Evolutionary conservation across 495 filamentous ascomycete genomes (phyloP), one percentile per base, ranked within the genome.

Genomic region (Penicillium mononematosum): DNA sequence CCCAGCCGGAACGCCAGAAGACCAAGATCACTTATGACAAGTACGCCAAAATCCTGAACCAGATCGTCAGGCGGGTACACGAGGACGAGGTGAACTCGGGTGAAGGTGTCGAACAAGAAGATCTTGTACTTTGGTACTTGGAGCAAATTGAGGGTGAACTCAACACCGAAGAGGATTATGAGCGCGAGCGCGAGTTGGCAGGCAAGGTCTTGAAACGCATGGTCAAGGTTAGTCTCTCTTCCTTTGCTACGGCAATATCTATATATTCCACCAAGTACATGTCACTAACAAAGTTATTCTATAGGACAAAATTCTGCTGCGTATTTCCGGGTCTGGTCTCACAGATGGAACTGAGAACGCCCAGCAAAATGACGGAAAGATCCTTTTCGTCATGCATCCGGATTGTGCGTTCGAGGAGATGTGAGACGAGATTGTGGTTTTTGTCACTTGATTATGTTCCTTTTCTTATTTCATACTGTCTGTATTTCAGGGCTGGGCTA

Each of bases 1-100:
- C 76, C 12, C 62, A 58, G 68, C 69, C 45, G 44, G 72, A 58
- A 62, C 78, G 79, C 41, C 76, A 82, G 63, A 90, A 88, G 76
- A 93, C 90, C 41, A 94, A 93, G 67, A 91, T 98, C 65, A 93
- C 91, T 11, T 96, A 93, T 61, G 93, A 97, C 66, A 95, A 94
- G 73, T 99, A 96, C 72, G 90, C 92, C 69, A 78, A 81, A 66
- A 96, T 97, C 56, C 78, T 96, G 53, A 97, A 96, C 63, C 69
- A 89, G 58, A 73, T 99, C 16, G 90, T 96, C 11, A 81, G 83
- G 43, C 82, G 88, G 11, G 84, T 99, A 34, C 88, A 91, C 59
- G 91, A 92, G 59, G 85, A 92, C 51, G 84, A 88, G 60, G 64
- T 77, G 29, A 79, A 80, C 1, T 78, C 77, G 2, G 92, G 91